phyloP scores from a whole-genome alignment of 495 filamentous ascomycete species.

The Elasticomyces elasticus region DNA sequence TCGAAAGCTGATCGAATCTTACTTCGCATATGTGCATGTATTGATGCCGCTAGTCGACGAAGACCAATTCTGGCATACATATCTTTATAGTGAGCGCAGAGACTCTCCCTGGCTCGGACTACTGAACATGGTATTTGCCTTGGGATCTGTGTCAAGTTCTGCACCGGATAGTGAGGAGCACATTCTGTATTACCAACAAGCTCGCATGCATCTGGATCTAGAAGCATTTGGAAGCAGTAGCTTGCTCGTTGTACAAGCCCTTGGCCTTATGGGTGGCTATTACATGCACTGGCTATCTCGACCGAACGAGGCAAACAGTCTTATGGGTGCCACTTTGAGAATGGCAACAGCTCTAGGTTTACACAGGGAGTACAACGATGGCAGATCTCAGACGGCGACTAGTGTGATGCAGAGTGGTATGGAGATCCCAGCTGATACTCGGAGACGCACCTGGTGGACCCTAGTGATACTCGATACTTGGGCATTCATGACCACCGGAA shows the following conservation, averaged over 20 bases:
- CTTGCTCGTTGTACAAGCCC: slow-evolving; percentile 60
- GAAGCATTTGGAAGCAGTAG: slow-evolving; percentile 60
- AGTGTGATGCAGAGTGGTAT: not conserved
- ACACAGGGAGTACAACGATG: slow-evolving; percentile 57
- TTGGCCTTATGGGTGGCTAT: slow-evolving; percentile 63
- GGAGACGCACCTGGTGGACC: slow-evolving; percentile 70
- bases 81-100: slow-evolving; percentile 53
- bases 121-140: slow-evolving; percentile 71
- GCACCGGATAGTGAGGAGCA: slow-evolving; percentile 63
- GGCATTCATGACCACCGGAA: slow-evolving; percentile 65
- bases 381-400: slow-evolving; percentile 23
- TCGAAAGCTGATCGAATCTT: slow-evolving; percentile 56
- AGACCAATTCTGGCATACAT: slow-evolving; percentile 60
- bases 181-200: slow-evolving; percentile 59
- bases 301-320: slow-evolving; percentile 62
- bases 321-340: slow-evolving; percentile 55
- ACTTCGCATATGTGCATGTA: slow-evolving; percentile 66
- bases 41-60: slow-evolving; percentile 73
- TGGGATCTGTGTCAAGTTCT: slow-evolving; percentile 62
- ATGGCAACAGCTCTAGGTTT: slow-evolving; percentile 66
- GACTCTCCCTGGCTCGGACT: slow-evolving; percentile 67
- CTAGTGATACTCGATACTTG: slow-evolving; percentile 73
- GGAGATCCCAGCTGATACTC: slow-evolving; percentile 46
- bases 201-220: slow-evolving; percentile 57
- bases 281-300: slow-evolving; percentile 74